These are phyloP conservation scores for Hypoxylon sp. DNA, from an alignment of 2,329 filamentous ascomycete genomes.

Conservation along the genomic window DNA sequence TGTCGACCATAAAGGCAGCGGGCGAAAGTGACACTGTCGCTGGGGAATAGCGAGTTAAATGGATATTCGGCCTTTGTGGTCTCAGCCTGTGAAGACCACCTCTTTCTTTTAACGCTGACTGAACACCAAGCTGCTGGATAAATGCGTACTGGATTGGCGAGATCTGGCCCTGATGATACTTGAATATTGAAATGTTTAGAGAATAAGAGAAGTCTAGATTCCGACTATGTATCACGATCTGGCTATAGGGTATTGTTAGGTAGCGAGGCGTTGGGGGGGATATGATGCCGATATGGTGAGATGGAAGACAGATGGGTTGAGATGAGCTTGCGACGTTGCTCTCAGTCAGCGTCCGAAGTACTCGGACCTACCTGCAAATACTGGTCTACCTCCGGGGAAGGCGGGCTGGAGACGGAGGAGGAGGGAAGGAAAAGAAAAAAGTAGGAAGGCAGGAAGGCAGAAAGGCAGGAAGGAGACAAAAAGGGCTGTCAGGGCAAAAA, in stretches of 20 bases:
- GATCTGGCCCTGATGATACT: constrained; percentile 34
- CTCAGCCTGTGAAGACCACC: constrained; percentile 5
- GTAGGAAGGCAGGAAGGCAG: constrained; percentile 27
- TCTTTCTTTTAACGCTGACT: constrained; percentile 26
- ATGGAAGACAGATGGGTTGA: constrained; percentile 18
- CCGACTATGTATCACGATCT: constrained; percentile 13
- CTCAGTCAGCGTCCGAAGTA: constrained; percentile 27
- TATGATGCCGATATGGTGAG: constrained; percentile 20
- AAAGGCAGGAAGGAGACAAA: constrained; percentile 30
- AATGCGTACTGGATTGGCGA: constrained; percentile 19
- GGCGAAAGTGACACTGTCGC: constrained; percentile 34
- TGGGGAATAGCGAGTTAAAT: constrained; percentile 19
- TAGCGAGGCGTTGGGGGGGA: constrained; percentile 15
- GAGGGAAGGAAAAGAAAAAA: constrained; percentile 13
- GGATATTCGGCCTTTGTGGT: constrained; percentile 13
- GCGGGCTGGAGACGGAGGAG: constrained; percentile 15
- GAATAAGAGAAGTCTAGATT: constrained; percentile 3
- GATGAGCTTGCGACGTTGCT: constrained; percentile 9
- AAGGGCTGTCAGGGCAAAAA: constrained; percentile 36
- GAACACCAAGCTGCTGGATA: constrained; percentile 16
- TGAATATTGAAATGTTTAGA: constrained; percentile 31
- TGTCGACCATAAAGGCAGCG: constrained; percentile 28
- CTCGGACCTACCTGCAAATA: constrained; percentile 29
- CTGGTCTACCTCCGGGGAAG: constrained; percentile 27
- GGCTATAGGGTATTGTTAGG: constrained; percentile 20